Evolutionary conservation across 2,329 filamentous ascomycete genomes (phyloP).

Genomic region (Talaromyces sp.): DNA sequence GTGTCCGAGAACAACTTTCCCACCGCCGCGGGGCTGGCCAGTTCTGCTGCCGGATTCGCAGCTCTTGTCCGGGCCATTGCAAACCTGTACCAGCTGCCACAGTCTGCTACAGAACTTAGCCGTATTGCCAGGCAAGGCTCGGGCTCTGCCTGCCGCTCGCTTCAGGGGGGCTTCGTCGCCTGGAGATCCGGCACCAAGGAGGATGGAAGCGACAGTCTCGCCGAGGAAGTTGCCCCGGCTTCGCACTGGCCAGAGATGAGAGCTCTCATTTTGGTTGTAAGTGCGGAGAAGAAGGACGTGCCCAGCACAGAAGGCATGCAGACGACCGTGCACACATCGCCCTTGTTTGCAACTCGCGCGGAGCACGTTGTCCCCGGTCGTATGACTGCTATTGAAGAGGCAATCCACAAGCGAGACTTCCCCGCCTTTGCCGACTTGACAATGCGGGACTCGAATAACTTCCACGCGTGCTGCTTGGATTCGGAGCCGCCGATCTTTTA

Average conservation of each 20-base stretch:
- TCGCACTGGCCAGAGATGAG: slow-evolving; percentile 95
- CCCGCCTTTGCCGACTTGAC: slow-evolving; percentile 80
- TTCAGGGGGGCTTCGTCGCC: slow-evolving; percentile 94
- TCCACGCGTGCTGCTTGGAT: slow-evolving; percentile 92
- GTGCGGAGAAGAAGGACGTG: slow-evolving; percentile 92
- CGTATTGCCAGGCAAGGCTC: slow-evolving; percentile 89
- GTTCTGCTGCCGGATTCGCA: slow-evolving; percentile 61
- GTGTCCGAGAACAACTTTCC: slow-evolving; percentile 99
- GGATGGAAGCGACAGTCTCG: slow-evolving; percentile 82
- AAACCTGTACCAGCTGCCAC: slow-evolving; percentile 79
- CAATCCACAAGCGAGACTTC: slow-evolving; percentile 75
- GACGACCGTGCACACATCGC: slow-evolving; percentile 84
- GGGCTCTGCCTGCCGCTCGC: slow-evolving; percentile 84
- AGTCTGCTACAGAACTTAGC: slow-evolving; percentile 76
- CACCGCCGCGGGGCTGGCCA: slow-evolving; percentile 81
- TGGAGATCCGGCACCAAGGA: slow-evolving; percentile 74
- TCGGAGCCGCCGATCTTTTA: slow-evolving; percentile 98
- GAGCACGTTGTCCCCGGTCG: slow-evolving; percentile 71
- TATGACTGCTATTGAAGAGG: slow-evolving; percentile 80
- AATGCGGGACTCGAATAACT: slow-evolving; percentile 95
- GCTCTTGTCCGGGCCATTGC: slow-evolving; percentile 74
- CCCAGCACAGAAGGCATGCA: slow-evolving; percentile 94
- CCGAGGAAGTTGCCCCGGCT: slow-evolving; percentile 81
- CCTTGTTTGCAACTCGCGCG: slow-evolving; percentile 76
- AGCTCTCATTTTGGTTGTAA: slow-evolving; percentile 84